Evolutionary conservation across 192 early-diverging fungal genomes (phyloP).

Genomic region (Coemansia asiatica): DNA sequence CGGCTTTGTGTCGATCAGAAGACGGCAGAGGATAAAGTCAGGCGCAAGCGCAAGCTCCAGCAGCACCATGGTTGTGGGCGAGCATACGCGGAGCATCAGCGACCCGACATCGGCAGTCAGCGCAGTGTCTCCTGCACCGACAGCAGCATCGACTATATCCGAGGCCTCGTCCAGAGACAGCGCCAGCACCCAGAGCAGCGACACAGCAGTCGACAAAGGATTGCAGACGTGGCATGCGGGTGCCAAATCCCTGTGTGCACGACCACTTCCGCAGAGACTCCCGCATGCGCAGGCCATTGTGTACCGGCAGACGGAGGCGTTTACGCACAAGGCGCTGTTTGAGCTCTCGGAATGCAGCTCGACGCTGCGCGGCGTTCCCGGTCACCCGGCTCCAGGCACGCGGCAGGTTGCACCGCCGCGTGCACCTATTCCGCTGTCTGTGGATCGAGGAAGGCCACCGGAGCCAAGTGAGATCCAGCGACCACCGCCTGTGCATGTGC

Average conservation of each 20-base stretch:
- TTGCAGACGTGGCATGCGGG: slow-evolving; percentile 8
- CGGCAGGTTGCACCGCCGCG: neutral
- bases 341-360: neutral
- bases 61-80: slow-evolving; percentile 4
- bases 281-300: slow-evolving; percentile 14
- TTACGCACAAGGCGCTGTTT: slow-evolving; percentile 6
- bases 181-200: neutral
- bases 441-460: neutral
- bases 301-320: slow-evolving; percentile 14
- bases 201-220: neutral
- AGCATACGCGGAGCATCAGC: slow-evolving; percentile 39
- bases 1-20: slow-evolving; percentile 37
- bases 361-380: slow-evolving; percentile 37
- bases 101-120: slow-evolving; percentile 39
- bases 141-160: slow-evolving; percentile 12
- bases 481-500: slow-evolving; percentile 18
- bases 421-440: neutral
- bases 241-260: slow-evolving; percentile 5
- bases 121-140: slow-evolving; percentile 3
- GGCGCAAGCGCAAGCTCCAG: slow-evolving; percentile 2
- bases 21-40: slow-evolving; percentile 9
- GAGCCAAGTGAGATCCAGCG: slow-evolving; percentile 9
- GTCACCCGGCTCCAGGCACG: slow-evolving; percentile 17
- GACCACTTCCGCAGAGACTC: neutral
- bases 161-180: slow-evolving; percentile 4